Base-by-base conservation (phyloP, 768 basidiomycete species). In the Lentinus tigrinus region DNA sequence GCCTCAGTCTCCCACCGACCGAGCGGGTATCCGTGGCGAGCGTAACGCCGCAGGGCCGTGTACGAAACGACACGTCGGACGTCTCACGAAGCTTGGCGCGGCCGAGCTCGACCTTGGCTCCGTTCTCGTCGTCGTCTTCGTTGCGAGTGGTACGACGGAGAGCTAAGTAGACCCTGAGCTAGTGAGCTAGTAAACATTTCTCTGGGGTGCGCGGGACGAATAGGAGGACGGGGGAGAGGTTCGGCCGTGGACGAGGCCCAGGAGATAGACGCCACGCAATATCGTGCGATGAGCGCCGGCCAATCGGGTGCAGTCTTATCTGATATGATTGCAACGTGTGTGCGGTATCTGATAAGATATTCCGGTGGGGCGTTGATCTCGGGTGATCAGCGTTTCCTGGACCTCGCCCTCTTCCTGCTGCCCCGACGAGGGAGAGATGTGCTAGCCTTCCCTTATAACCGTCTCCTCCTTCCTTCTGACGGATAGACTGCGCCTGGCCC, bases 291-390 rank as follows among this genome's bases (percentile, higher is more conserved):
- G 40, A n/a, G 40, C n/a, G 16, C 16, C n/a, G 40, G 17, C 40
- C 40, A 42, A 42, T 42, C 47, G 58, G 54, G 24, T 34, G 17
- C 37, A 27, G 46, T 47, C 50, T 60, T 60, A 60, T 55, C 54
- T 54, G 53, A 60, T 60, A 54, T 60, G 58, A 50, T 54, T 42
- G 49, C 17, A 11, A 31, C 16, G 9, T 47, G 47, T n/a, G 23
- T 14, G 21, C 14, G 39, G 38, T 60, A 60, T 60, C 59, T 40
- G 59, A 60, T 60, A 56, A 60, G 59, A 60, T 60, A 44, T 39
- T 24, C 24, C 52, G 47, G 47, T 31, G 3, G 21, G 36, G 50
- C 38, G 46, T 31, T 31, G 43, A 50, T 40, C 27, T 39, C 39
- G 23, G 27, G 17, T 21, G 47, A 48, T 38, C 26, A 23, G 21